These are phyloP conservation scores for Clavispora carvajalis DNA, from an alignment of 805 yeast species.

Conservation along the genomic window DNA sequence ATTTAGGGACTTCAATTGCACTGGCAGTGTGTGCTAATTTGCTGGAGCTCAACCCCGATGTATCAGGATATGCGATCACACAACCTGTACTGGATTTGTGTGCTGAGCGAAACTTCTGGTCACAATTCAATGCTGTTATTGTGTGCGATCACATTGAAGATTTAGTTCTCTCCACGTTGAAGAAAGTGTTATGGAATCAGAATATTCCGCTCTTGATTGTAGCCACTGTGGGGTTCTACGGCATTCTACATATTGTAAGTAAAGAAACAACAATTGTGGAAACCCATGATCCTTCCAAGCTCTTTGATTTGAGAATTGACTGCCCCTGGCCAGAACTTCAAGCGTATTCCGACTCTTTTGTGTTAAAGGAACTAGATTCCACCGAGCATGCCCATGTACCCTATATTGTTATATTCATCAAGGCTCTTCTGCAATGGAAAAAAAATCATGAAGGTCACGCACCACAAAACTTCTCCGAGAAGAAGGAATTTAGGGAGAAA, in stretches of 20 bases:
- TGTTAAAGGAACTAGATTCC: slow-evolving; percentile 41
- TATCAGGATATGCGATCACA: slow-evolving; percentile 29
- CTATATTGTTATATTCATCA: slow-evolving; percentile 54
- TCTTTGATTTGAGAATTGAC: slow-evolving; percentile 64
- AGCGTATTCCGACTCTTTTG: slow-evolving; percentile 45
- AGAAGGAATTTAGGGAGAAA: slow-evolving; percentile 30
- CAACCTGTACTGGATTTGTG: slow-evolving; percentile 11
- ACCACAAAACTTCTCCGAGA: slow-evolving; percentile 38
- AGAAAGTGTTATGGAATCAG: slow-evolving; percentile 35
- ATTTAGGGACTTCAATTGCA: slow-evolving; percentile 40
- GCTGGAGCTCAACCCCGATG: slow-evolving; percentile 58
- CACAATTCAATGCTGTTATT: slow-evolving; percentile 45
- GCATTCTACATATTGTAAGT: slow-evolving; percentile 48
- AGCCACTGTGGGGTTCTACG: slow-evolving; percentile 60
- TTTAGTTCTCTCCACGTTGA: slow-evolving; percentile 19
- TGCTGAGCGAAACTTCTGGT: slow-evolving; percentile 34
- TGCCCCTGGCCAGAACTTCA: slow-evolving; percentile 68
- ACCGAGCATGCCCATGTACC: slow-evolving; percentile 60
- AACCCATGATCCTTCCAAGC: slow-evolving; percentile 59
- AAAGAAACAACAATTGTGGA: slow-evolving; percentile 65
- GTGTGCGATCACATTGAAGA: slow-evolving; percentile 26
- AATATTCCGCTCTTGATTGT: slow-evolving; percentile 53
- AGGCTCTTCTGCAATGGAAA: slow-evolving; percentile 45
- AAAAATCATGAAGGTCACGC: slow-evolving; percentile 21
- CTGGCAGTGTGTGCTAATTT: slow-evolving; percentile 36